Conservation (phyloP, 305 asterid species). For the Andrographis paniculata region DNA sequence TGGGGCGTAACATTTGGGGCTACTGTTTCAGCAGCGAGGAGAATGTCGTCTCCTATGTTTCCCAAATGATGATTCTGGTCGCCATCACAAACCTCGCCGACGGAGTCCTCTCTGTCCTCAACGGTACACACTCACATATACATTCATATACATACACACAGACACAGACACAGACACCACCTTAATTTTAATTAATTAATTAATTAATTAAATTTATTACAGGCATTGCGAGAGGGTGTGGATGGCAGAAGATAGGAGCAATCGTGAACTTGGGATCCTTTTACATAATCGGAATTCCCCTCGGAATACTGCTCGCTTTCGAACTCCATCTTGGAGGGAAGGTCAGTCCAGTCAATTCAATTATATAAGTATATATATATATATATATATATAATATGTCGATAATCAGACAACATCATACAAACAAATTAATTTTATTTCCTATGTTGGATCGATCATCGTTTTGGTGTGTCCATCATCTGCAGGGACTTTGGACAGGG, state of each 20-base stretch:
- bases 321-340: constrained; percentile 48
- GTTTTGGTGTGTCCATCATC: neutral
- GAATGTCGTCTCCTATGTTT: constrained; percentile 29
- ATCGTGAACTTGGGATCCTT: constrained; percentile 44
- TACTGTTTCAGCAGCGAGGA: constrained; percentile 38
- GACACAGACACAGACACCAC: neutral
- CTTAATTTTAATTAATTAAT: neutral
- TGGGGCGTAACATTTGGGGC: constrained; percentile 43
- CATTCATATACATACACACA: neutral
- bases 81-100: constrained; percentile 33
- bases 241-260: constrained; percentile 69
- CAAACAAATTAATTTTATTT: neutral
- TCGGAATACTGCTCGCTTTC: constrained; percentile 35
- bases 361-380: neutral
- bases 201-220: neutral
- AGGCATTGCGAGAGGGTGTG: constrained; percentile 65
- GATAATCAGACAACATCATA: neutral
- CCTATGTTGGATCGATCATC: neutral
- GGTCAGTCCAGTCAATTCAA: constrained; percentile 21
- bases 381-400: neutral
- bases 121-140: constrained; percentile 18
- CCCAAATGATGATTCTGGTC: constrained; percentile 38
- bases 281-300: constrained; percentile 45
- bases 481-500: constrained; percentile 42
- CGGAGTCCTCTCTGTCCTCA: constrained; percentile 42